phyloP scores from a whole-genome alignment of 495 filamentous ascomycete genomes.

The Massariosphaeria phaeospora region DNA sequence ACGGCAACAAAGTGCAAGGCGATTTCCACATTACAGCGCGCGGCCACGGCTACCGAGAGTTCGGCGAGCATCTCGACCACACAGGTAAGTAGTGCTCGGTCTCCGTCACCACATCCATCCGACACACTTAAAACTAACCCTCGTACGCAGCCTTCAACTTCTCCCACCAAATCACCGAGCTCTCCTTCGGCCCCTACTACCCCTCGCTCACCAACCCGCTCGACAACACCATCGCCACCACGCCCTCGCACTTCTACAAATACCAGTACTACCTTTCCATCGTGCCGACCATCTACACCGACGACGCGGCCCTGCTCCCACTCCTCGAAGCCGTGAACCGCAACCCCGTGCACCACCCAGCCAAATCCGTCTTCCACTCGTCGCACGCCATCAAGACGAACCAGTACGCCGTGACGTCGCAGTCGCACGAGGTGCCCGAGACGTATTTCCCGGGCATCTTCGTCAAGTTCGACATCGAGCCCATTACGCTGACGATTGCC shows the following conservation, averaged over 20 bases:
- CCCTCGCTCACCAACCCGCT: constrained; percentile 91
- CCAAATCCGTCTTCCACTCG: constrained; percentile 28
- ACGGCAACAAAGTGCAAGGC: constrained; percentile 92
- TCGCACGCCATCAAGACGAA: constrained; percentile 73
- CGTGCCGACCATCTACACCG: constrained; percentile 91
- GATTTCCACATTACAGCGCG: constrained; percentile 97
- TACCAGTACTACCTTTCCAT: constrained; percentile 98
- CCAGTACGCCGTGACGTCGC: constrained; percentile 94
- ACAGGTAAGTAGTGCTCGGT: constrained; percentile 50
- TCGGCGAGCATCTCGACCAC: constrained; percentile 79
- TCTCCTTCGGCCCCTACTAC: constrained; percentile 95
- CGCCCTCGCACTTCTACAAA: constrained; percentile 78
- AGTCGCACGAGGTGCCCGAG: constrained; percentile 63
- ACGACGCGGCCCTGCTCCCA: constrained; percentile 44
- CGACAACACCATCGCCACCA: constrained; percentile 77
- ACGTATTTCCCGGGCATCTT: constrained; percentile 83
- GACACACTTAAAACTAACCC: neutral
- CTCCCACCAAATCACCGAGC: constrained; percentile 91
- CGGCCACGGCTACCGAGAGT: constrained; percentile 86
- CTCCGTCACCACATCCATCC: neutral
- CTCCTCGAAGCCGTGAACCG: constrained; percentile 36
- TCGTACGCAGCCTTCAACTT: constrained; percentile 79
- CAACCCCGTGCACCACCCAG: constrained; percentile 38
- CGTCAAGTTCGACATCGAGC: constrained; percentile 99
- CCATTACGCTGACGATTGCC: constrained; percentile 77